Base-by-base conservation (phyloP, 345 rosid genomes). In the Anastatica hierochuntica region DNA sequence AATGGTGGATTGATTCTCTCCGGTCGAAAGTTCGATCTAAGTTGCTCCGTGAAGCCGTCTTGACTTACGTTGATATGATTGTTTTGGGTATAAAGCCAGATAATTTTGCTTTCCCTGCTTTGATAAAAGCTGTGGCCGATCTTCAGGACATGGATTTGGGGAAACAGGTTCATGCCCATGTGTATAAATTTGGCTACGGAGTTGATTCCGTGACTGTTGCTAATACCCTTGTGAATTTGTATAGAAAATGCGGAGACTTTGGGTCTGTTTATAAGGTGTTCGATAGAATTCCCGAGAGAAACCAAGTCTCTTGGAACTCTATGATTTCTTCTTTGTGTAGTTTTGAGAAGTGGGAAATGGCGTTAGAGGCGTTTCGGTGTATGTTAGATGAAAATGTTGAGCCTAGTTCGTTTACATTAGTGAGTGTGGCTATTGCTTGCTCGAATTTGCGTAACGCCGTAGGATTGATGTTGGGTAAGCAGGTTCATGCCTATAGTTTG, bases 291-390 rank as follows among this genome's bases (percentile, higher is more conserved):
- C 36, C 80, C 6, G 82, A 71, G 8, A 79, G 76, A 60, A 90
- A 90, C 77, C 78, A 81, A 43, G 94, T 87, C 26, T 90, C 95
- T 43, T 90, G 98, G 96, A 90, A 87, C 58, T 79, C 98, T 1
- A 37, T 84, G 60, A 77, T 90, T 44, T 70, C 89, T 37, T 71
- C 90, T 0, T 53, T 83, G 18, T 84, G 96, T 34, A 71, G 75
- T 27, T 69, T 62, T 41, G 78, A 78, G 66, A 76, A 79, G 44
- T 87, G 98, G 95, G 88, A 71, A 37, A 62, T 64, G 56, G 95
- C 84, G 0, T 61, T 90, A 14, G 76, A 78, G 16, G 77, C 77
- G 3, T 84, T 87, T 64, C 70, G 79, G 59, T 55, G 68, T 44
- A 90, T 87, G 92, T 53, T 77, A 14, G 45, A 44, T 14, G 80